phyloP scores from a whole-genome alignment of 768 basidiomycete genomes.

The Phallus indusiatus region DNA sequence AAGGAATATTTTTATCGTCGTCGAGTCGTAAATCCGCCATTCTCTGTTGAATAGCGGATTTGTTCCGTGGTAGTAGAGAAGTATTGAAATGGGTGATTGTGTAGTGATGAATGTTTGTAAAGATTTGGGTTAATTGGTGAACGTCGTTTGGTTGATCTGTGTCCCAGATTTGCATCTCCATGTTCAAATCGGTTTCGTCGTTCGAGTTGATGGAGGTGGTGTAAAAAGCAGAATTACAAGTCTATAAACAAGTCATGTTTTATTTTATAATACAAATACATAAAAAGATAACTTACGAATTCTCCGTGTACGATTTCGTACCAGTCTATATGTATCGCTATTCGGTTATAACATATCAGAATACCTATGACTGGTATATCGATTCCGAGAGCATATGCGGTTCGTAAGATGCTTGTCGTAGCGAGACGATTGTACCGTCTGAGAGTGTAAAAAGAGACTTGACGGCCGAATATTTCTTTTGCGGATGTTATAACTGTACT shows the following conservation, averaged over 20 bases:
- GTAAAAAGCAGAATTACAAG: slow-evolving; percentile 1
- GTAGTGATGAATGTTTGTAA: background rate
- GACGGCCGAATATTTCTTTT: background rate
- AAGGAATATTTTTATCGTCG: background rate
- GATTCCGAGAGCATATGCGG: background rate
- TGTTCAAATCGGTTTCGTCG: background rate
- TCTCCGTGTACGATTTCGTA: background rate
- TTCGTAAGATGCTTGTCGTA: slow-evolving; percentile 1
- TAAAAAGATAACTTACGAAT: too few relatives aligned
- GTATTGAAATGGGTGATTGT: background rate
- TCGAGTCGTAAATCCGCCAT: background rate
- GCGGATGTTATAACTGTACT: slow-evolving; percentile 4
- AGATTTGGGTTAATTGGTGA: background rate
- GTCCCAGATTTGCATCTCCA: slow-evolving; percentile 3
- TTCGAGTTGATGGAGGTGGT: background rate
- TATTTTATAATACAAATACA: too few relatives aligned
- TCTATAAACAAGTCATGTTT: too few relatives aligned
- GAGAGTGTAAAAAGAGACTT: background rate
- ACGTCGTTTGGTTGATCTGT: background rate
- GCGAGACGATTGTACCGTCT: slow-evolving; percentile 6
- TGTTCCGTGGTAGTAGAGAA: background rate
- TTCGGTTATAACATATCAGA: background rate
- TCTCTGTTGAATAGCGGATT: background rate
- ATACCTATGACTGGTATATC: slow-evolving; percentile 2
- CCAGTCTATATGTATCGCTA: slow-evolving; percentile 9